phyloP scores from a whole-genome alignment of 371 early-diverging fungal genomes.

The Choanephora cucurbitarum region DNA sequence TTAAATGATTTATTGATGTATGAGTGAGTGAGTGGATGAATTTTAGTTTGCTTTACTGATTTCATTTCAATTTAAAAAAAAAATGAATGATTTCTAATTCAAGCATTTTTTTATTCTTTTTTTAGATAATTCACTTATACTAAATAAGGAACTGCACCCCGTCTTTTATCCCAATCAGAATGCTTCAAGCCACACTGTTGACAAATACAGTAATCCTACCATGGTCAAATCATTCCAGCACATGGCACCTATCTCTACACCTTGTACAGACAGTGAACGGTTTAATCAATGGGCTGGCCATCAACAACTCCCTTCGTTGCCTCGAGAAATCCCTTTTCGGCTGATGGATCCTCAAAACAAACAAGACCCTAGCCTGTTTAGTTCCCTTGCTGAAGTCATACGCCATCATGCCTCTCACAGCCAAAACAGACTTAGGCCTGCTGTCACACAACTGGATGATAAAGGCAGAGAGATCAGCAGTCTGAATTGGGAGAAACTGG shows the following conservation, averaged over 20 bases:
- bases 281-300: conserved; percentile 34
- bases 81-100: too few species aligned
- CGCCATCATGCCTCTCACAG: conserved; percentile 50
- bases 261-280: conserved; percentile 9
- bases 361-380: conserved; percentile 39
- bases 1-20: too few species aligned
- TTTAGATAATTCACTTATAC: background rate
- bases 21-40: too few species aligned
- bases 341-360: conserved; percentile 26
- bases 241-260: conserved; percentile 28
- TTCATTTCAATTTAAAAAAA: background rate
- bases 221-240: conserved; percentile 34
- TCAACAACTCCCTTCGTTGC: conserved; percentile 37
- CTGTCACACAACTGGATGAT: conserved; percentile 66
- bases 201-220: conserved; percentile 28
- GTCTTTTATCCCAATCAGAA: conserved; percentile 24
- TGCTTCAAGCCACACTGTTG: conserved; percentile 1
- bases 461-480: conserved; percentile 67
- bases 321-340: conserved; percentile 34
- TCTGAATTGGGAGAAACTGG: conserved; percentile 74
- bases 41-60: background rate
- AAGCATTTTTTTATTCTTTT: background rate
- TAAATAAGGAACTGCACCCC: conserved; percentile 21
- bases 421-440: conserved; percentile 48
- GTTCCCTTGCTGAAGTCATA: conserved; percentile 55